Evolutionary conservation across 352 stramenopile genomes (phyloP).

Genomic region (Phytophthora fragariae): DNA sequence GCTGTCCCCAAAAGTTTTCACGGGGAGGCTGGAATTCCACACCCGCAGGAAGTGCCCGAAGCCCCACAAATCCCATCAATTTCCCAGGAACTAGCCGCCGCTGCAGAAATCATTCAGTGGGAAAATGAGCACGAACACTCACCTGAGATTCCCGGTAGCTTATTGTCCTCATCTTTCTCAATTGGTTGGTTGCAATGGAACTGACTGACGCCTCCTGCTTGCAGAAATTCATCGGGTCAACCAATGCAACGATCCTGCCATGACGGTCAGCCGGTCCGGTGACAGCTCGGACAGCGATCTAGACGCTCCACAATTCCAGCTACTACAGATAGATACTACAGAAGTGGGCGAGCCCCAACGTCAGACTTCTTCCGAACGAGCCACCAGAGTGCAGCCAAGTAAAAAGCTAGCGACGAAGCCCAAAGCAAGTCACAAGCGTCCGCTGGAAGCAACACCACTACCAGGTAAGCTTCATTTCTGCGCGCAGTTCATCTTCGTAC

Average conservation of each 20-base stretch:
- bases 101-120: conserved; percentile 55
- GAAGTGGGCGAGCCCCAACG: conserved; percentile 12
- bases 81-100: conserved; percentile 49
- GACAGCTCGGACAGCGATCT: conserved; percentile 13
- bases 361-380: background rate
- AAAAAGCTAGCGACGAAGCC: conserved; percentile 6
- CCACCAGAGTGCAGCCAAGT: background rate
- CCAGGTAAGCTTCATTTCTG: conserved; percentile 39
- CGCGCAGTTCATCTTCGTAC: conserved; percentile 23
- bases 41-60: background rate
- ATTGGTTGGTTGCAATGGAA: background rate
- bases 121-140: conserved; percentile 46
- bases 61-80: conserved; percentile 21
- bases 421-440: conserved; percentile 23
- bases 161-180: background rate
- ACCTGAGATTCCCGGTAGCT: conserved; percentile 12
- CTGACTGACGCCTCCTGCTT: conserved; percentile 2
- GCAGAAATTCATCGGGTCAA: background rate
- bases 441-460: conserved; percentile 13
- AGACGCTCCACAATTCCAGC: conserved; percentile 34
- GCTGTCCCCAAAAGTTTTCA: background rate
- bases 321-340: conserved; percentile 22
- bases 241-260: background rate
- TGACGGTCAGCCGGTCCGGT: background rate
- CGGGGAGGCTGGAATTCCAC: background rate